These are phyloP conservation scores for Monosporascus sp. DNA, from an alignment of 2,329 filamentous ascomycete species.

Conservation along the genomic window DNA sequence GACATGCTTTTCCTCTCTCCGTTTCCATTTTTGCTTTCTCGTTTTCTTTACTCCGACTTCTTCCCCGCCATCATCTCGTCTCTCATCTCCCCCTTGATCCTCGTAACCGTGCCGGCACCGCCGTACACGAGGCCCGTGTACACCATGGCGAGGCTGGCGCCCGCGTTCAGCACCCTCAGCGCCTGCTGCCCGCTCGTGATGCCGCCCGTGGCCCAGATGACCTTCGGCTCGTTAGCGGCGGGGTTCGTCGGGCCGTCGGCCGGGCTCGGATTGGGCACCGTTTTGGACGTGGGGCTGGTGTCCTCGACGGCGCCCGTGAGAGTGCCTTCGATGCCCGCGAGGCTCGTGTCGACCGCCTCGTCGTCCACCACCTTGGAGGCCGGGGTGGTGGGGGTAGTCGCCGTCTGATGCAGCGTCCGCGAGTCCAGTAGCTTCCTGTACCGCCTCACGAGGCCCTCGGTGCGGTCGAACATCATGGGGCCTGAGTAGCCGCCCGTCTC, in stretches of 20 bases:
- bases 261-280: constrained; percentile 34
- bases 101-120: constrained; percentile 58
- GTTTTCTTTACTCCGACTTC: constrained; percentile 1
- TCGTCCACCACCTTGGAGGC: constrained; percentile 22
- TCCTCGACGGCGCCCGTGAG: constrained; percentile 23
- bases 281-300: constrained; percentile 20
- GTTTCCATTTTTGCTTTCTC: too few species aligned
- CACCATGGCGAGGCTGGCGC: constrained; percentile 84
- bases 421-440: constrained; percentile 68
- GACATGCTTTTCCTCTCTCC: too few species aligned
- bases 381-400: constrained; percentile 5
- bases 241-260: constrained; percentile 1
- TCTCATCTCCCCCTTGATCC: constrained; percentile 60
- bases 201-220: constrained; percentile 89
- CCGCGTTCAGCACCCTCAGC: constrained; percentile 74
- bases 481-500: constrained; percentile 89
- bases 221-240: constrained; percentile 49
- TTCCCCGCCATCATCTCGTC: constrained; percentile 25
- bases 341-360: constrained; percentile 27
- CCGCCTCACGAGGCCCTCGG: constrained; percentile 68
- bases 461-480: constrained; percentile 79
- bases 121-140: constrained; percentile 73
- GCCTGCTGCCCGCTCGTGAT: constrained; percentile 87
- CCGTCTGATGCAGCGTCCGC: constrained; percentile 33
- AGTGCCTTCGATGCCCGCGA: constrained; percentile 29